A percentile compares a stretch with the other conserved stretches of the same genome.
Evolutionary conservation across 2,329 filamentous ascomycete species (phyloP).

Genomic region (Pseudogymnoascus verrucosus): DNA sequence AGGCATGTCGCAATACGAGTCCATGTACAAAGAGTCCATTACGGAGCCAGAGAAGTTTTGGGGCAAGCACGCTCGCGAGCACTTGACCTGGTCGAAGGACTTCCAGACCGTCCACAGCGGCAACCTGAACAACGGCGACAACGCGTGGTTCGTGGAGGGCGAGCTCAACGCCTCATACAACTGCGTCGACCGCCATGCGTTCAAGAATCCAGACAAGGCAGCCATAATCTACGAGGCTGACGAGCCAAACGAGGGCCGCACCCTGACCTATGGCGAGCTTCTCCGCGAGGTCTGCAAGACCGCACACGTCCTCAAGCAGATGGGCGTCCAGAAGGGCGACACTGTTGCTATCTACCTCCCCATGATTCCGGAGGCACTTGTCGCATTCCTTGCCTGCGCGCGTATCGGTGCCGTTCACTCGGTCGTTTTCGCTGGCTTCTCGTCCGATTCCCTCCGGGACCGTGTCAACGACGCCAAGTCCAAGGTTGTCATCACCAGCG

Average conservation of each 20-base stretch:
- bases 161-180: conserved; percentile 94
- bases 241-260: conserved; percentile 78
- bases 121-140: conserved; percentile 70
- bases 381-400: conserved; percentile 83
- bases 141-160: conserved; percentile 91
- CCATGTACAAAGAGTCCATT: conserved; percentile 76
- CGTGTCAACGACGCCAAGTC: conserved; percentile 85
- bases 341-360: conserved; percentile 95
- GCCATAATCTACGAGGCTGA: conserved; percentile 99
- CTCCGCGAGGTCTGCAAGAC: conserved; percentile 83
- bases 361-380: conserved; percentile 94
- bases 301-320: conserved; percentile 82
- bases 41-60: conserved; percentile 84
- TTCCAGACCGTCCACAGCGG: conserved; percentile 85
- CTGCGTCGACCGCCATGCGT: conserved; percentile 92
- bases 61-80: conserved; percentile 75
- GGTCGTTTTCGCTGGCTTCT: conserved; percentile 96
- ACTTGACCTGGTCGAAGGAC: conserved; percentile 82
- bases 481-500: conserved; percentile 91
- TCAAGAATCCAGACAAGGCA: conserved; percentile 84
- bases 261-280: conserved; percentile 86
- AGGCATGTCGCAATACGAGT: conserved; percentile 61
- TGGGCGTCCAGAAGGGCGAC: conserved; percentile 95
- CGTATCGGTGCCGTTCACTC: conserved; percentile 96
- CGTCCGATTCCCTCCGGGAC: conserved; percentile 88